A percentile compares a stretch with the other conserved stretches of the same genome.
Conservation (phyloP, 106 monocot genomes). For the Dioscorea zingiberensis region DNA sequence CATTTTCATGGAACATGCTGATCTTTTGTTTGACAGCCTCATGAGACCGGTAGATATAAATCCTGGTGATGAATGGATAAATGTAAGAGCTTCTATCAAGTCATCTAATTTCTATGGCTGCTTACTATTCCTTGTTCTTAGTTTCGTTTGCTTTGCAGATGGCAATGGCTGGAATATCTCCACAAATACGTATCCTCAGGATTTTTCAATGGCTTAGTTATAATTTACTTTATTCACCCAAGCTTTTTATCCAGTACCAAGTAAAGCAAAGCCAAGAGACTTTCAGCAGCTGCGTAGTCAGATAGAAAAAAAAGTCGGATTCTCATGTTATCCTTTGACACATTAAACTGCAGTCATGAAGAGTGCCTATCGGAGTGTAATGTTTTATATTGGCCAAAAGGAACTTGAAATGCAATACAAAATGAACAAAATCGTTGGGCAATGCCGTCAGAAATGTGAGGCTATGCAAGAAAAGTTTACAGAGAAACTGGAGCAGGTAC, state of each 20-base stretch:
- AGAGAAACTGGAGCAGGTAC: slow-evolving; percentile 85
- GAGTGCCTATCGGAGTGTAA: slow-evolving; percentile 74
- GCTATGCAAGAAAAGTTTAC: slow-evolving; percentile 89
- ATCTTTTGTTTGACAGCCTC: slow-evolving; percentile 33
- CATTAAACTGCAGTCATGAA: slow-evolving; percentile 69
- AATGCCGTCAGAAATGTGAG: slow-evolving; percentile 86
- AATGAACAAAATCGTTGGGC: slow-evolving; percentile 78
- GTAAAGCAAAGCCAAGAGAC: too few relatives aligned
- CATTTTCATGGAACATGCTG: too few relatives aligned
- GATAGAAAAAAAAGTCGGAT: not conserved
- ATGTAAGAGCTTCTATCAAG: slow-evolving; percentile 43
- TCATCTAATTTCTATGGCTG: not conserved
- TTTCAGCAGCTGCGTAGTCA: too few relatives aligned
- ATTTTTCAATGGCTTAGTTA: not conserved
- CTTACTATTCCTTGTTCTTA: slow-evolving; percentile 6
- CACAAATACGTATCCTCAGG: slow-evolving; percentile 43
- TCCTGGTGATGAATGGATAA: slow-evolving; percentile 95
- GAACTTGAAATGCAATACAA: slow-evolving; percentile 97
- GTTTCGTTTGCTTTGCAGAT: slow-evolving; percentile 50
- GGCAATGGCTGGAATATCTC: slow-evolving; percentile 68
- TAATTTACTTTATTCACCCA: too few relatives aligned
- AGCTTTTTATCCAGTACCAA: too few relatives aligned
- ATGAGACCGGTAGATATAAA: slow-evolving; percentile 86
- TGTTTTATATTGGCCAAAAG: slow-evolving; percentile 94
- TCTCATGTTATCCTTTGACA: slow-evolving; percentile 14